These are phyloP conservation scores for Phialemonium atrogriseum DNA, from an alignment of 2,329 filamentous ascomycete genomes.

Conservation along the genomic window DNA sequence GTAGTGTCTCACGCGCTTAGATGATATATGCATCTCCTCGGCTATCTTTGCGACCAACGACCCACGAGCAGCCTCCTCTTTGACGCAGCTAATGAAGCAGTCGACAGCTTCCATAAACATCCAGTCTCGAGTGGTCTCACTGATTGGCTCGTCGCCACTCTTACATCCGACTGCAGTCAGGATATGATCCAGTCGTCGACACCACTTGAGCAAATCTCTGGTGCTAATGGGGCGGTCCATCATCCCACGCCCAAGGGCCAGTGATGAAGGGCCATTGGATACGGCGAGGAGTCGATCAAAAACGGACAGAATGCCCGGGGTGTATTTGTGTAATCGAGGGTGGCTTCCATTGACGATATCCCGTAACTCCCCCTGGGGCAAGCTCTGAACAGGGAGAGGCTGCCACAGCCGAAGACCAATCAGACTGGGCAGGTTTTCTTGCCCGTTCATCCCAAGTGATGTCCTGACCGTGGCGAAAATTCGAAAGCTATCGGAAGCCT, in stretches of 20 bases:
- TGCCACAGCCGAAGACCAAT: slow-evolving; percentile 86
- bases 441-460: slow-evolving; percentile 57
- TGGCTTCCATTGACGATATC: slow-evolving; percentile 65
- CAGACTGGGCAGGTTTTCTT: slow-evolving; percentile 61
- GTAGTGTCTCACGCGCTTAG: slow-evolving; percentile 72
- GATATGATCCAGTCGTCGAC: slow-evolving; percentile 62
- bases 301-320: slow-evolving; percentile 50
- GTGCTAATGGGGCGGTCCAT: slow-evolving; percentile 43
- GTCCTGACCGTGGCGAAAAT: slow-evolving; percentile 89
- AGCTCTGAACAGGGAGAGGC: slow-evolving; percentile 58
- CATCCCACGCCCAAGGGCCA: slow-evolving; percentile 22
- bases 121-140: slow-evolving; percentile 64
- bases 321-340: slow-evolving; percentile 58
- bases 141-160: slow-evolving; percentile 61
- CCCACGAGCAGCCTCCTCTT: slow-evolving; percentile 52
- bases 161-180: slow-evolving; percentile 53
- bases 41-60: slow-evolving; percentile 64
- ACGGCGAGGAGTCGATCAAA: slow-evolving; percentile 44
- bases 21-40: slow-evolving; percentile 78
- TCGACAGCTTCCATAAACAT: slow-evolving; percentile 94
- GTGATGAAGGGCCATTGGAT: slow-evolving; percentile 21
- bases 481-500: slow-evolving; percentile 76
- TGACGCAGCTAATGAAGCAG: slow-evolving; percentile 78
- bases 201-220: slow-evolving; percentile 85
- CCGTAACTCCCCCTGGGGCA: slow-evolving; percentile 61